Conservation (phyloP, 805 yeast species). For the Torulaspora gathmanii region DNA sequence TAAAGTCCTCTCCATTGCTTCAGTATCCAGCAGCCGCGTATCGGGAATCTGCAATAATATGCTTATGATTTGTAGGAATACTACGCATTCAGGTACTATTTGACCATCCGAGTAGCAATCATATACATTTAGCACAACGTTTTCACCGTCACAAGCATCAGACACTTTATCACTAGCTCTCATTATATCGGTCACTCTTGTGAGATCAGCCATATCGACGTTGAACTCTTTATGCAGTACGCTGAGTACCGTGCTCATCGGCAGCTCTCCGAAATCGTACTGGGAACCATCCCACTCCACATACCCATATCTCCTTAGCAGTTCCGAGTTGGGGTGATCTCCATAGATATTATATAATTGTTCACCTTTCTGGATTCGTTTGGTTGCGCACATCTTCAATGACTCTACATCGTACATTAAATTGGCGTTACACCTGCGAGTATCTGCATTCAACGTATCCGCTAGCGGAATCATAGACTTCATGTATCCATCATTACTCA, state of each 20-base stretch:
- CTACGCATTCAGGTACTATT: conserved; percentile 51
- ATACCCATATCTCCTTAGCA: conserved; percentile 86
- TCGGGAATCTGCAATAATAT: conserved; percentile 34
- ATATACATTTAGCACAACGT: conserved; percentile 51
- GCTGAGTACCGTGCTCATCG: conserved; percentile 35
- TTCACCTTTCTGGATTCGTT: conserved; percentile 54
- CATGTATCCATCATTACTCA: conserved; percentile 39
- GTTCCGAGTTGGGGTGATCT: conserved; percentile 85
- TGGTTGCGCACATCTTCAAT: conserved; percentile 68
- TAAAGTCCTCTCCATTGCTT: conserved; percentile 33
- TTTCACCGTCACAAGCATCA: conserved; percentile 37
- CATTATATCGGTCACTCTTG: conserved; percentile 35
- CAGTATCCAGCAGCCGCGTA: conserved; percentile 15
- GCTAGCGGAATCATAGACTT: conserved; percentile 94
- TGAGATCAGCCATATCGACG: conserved; percentile 32
- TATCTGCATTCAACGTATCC: conserved; percentile 84
- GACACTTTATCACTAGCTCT: conserved; percentile 31
- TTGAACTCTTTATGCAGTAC: conserved; percentile 34
- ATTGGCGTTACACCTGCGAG: conserved; percentile 69
- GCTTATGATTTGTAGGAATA: conserved; percentile 49
- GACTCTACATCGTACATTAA: conserved; percentile 46
- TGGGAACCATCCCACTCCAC: conserved; percentile 70
- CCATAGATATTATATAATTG: conserved; percentile 89
- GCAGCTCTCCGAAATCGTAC: conserved; percentile 76
- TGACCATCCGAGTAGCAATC: conserved; percentile 59